phyloP scores from a whole-genome alignment of 306 rosid species.

The Elaeagnus macrophylla region DNA sequence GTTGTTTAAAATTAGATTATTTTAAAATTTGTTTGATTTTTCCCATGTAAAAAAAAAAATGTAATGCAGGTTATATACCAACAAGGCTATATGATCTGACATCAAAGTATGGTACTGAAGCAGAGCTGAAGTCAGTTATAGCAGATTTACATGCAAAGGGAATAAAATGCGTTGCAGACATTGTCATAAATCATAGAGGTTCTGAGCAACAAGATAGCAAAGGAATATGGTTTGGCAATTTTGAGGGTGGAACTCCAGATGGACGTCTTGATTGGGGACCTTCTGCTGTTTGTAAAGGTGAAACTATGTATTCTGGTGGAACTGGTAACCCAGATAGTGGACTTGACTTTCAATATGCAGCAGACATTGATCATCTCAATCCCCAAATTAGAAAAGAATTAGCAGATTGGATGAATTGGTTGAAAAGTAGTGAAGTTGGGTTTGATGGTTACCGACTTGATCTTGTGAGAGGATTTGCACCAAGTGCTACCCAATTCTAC shows the following conservation, averaged over 20 bases:
- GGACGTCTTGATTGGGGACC: constrained; percentile 54
- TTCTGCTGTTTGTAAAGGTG: constrained; percentile 48
- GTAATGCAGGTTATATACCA: constrained; percentile 42
- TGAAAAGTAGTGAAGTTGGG: constrained; percentile 44
- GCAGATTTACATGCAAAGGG: constrained; percentile 31
- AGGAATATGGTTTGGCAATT: constrained; percentile 39
- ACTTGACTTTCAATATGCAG: background rate
- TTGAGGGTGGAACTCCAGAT: constrained; percentile 61
- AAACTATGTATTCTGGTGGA: constrained; percentile 47
- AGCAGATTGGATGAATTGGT: constrained; percentile 70
- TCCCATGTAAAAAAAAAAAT: too few species aligned
- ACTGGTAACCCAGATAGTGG: constrained; percentile 52
- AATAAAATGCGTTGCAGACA: constrained; percentile 49
- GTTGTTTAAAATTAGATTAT: background rate
- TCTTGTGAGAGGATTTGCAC: constrained; percentile 44
- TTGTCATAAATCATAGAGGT: constrained; percentile 72
- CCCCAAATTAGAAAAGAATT: constrained; percentile 47
- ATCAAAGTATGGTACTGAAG: constrained; percentile 44
- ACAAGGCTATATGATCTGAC: constrained; percentile 70
- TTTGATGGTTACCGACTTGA: constrained; percentile 64
- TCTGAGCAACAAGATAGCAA: constrained; percentile 17
- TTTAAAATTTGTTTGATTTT: background rate
- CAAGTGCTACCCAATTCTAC: constrained; percentile 35
- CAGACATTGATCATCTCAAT: constrained; percentile 56
- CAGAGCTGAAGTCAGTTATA: constrained; percentile 48